phyloP scores from a whole-genome alignment of 2,329 filamentous ascomycete species.

The Blumeria graminis region DNA sequence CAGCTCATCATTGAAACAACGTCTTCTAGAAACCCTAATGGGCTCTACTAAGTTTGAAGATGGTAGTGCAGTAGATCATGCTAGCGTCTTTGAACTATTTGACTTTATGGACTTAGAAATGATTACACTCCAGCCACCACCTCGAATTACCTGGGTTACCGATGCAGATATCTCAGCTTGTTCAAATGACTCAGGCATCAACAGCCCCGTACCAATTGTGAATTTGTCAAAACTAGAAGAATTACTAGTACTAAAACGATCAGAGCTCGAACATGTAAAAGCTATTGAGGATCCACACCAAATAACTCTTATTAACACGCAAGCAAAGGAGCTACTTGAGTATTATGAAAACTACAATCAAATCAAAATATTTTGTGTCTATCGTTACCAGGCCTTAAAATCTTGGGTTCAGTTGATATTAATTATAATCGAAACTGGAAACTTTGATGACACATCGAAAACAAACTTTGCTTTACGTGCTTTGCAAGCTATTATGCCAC shows the following conservation, averaged over 20 bases:
- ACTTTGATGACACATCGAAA: slow-evolving; percentile 48
- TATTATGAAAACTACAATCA: slow-evolving; percentile 41
- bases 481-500: slow-evolving; percentile 69
- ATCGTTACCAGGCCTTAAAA: slow-evolving; percentile 42
- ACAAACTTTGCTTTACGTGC: slow-evolving; percentile 65
- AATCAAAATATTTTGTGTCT: slow-evolving; percentile 25
- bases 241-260: slow-evolving; percentile 44
- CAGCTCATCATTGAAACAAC: slow-evolving; percentile 43
- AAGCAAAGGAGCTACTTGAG: slow-evolving; percentile 34
- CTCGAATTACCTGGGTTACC: slow-evolving; percentile 34
- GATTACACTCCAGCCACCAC: slow-evolving; percentile 19
- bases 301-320: slow-evolving; percentile 25
- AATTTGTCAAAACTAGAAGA: slow-evolving; percentile 50
- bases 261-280: slow-evolving; percentile 29
- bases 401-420: slow-evolving; percentile 71
- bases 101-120: slow-evolving; percentile 59
- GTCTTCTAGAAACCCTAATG: slow-evolving; percentile 49
- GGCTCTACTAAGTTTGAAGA: slow-evolving; percentile 46
- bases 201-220: slow-evolving; percentile 31
- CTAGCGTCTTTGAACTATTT: slow-evolving; percentile 74
- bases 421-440: slow-evolving; percentile 60
- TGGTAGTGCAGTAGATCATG: slow-evolving; percentile 38
- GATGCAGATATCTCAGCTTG: slow-evolving; percentile 46
- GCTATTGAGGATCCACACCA: slow-evolving; percentile 26
- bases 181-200: slow-evolving; percentile 26